Base-by-base conservation (phyloP, 352 stramenopile species). In the Globisporangium nagaii region DNA sequence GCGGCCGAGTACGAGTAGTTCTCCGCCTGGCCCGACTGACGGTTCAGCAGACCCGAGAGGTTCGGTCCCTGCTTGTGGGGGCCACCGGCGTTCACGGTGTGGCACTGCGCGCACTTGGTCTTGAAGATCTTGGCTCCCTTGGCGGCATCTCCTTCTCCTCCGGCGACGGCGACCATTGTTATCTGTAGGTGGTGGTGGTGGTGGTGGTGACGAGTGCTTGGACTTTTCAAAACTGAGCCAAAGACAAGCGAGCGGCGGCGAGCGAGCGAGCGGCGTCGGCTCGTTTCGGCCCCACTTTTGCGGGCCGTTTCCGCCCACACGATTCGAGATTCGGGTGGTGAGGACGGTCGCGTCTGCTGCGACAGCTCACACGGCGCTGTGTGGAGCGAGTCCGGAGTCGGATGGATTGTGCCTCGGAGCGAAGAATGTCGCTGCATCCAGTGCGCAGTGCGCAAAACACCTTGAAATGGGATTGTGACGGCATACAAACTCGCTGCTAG, bases 51-150 rank as follows among this genome's bases (percentile, higher is more conserved):
- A 55, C 97, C 97, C 68, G 94, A 76, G 53, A 99, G 93, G 84
- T 99, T 99, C 22, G 97, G 97, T 58, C 97, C 97, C 83, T 99
- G 96, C 93, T 99, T 99, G 92, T 99, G 96, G 12, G 88, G 75
- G 34, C 84, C 95, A 40, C 92, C 97, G 10, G 65, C 53, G 56
- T 87, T 79, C 37, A 93, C 85, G 47, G 88, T 96, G 81, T 98
- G 90, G 85, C 92, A 98, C 76, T 98, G 93, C 58, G 90, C 82
- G 74, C 93, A 98, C 85, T 98, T 98, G 71, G 92, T 98, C 90
- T 98, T 98, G 73, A 98, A 98, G 70, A 97, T 97, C 85, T 97
- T 97, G 59, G 88, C 88, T 48, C 89, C 90, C 71, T 94, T 96
- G 34, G 74, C 68, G 53, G 79, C 81, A 63, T 95, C 85, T 78